Conservation (phyloP, 352 stramenopile species). For the Phytophthora brassicae region DNA sequence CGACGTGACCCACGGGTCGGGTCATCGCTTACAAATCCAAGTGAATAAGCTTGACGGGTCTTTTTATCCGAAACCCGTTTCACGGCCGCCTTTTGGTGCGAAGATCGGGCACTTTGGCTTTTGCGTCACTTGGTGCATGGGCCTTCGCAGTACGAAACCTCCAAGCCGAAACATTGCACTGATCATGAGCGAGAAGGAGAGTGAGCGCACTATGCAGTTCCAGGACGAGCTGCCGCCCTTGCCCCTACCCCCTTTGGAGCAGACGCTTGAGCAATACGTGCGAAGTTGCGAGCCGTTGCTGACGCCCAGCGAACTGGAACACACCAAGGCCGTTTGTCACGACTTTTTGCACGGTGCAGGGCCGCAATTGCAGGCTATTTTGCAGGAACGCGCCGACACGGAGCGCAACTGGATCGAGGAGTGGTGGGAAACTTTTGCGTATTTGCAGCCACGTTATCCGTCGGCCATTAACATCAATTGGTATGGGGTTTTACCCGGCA, state of each 20-base stretch:
- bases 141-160: slow-evolving; percentile 26
- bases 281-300: slow-evolving; percentile 92
- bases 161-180: neutral
- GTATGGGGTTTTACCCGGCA: slow-evolving; percentile 96
- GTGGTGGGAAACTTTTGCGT: slow-evolving; percentile 97
- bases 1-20: slow-evolving; percentile 18
- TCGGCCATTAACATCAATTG: slow-evolving; percentile 98
- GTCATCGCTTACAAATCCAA: slow-evolving; percentile 13
- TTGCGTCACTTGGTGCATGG: slow-evolving; percentile 18
- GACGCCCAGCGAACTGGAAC: slow-evolving; percentile 80
- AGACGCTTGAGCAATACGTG: slow-evolving; percentile 93
- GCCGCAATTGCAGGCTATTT: slow-evolving; percentile 87
- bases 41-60: slow-evolving; percentile 4
- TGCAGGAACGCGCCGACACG: slow-evolving; percentile 82
- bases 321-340: slow-evolving; percentile 90
- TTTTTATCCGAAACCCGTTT: slow-evolving; percentile 4
- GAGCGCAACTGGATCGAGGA: slow-evolving; percentile 92
- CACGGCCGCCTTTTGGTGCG: slow-evolving; percentile 10
- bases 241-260: slow-evolving; percentile 91
- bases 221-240: slow-evolving; percentile 91
- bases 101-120: slow-evolving; percentile 30
- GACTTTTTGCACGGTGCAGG: slow-evolving; percentile 90
- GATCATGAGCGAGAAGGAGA: slow-evolving; percentile 1
- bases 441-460: slow-evolving; percentile 94
- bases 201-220: slow-evolving; percentile 76